Conservation (phyloP, 208 protist species). For the Tritrichomonas musculus region DNA sequence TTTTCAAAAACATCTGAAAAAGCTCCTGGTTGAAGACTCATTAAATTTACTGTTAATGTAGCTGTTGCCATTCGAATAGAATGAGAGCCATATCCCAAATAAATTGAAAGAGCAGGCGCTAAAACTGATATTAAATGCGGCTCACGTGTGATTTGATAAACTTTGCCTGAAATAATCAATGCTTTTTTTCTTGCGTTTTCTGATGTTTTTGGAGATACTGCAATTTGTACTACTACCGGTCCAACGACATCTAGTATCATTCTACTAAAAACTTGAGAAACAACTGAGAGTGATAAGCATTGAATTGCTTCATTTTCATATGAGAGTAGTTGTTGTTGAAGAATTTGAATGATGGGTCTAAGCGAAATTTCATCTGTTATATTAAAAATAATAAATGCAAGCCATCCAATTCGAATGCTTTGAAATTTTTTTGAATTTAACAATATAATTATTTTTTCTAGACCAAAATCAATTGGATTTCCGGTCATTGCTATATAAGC, state of each 20-base stretch:
- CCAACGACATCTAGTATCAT: background rate
- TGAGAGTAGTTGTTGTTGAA: background rate
- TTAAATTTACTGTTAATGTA: background rate
- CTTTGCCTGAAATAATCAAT: background rate
- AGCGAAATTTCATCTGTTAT: background rate
- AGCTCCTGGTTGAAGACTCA: background rate
- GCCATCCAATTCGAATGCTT: background rate
- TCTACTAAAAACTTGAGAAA: background rate
- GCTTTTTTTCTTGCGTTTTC: conserved; percentile 21
- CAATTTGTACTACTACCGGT: background rate
- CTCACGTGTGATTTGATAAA: background rate
- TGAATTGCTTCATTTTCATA: background rate
- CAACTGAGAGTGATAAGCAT: background rate
- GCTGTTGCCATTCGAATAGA: background rate
- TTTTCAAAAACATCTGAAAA: background rate
- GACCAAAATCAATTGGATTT: background rate
- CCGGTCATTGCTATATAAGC: background rate
- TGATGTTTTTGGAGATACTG: background rate
- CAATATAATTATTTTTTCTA: background rate
- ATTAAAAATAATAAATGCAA: background rate
- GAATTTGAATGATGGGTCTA: background rate
- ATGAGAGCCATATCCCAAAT: background rate
- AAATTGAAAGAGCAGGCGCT: background rate
- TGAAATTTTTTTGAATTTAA: background rate
- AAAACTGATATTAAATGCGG: background rate